Percentiles rank a stretch among this genome's conserved stretches.
These are phyloP conservation scores for Chrysosporium queenslandicum DNA, from an alignment of 2,329 filamentous ascomycete species.

Conservation along the genomic window DNA sequence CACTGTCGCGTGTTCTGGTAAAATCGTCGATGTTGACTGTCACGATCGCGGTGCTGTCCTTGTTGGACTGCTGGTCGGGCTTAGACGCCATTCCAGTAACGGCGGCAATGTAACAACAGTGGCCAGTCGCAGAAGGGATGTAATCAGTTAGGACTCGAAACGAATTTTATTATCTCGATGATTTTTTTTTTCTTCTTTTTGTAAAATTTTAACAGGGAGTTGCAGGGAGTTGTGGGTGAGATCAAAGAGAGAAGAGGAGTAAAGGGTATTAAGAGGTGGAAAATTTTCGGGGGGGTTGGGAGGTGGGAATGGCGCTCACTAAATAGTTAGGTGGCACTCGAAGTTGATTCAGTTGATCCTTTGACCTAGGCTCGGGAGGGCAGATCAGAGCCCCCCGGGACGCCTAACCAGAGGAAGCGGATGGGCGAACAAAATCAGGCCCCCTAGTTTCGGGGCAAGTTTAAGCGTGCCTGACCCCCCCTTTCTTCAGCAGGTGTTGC, in stretches of 20 bases:
- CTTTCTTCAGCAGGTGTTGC: not conserved
- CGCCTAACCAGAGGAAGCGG: not conserved
- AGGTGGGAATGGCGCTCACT: slow-evolving; percentile 8
- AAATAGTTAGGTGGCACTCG: not conserved
- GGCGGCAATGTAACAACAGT: not conserved
- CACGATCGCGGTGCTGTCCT: slow-evolving; percentile 28
- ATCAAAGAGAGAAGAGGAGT: too few species aligned
- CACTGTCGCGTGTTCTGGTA: slow-evolving; percentile 67
- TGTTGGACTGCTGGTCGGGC: slow-evolving; percentile 23
- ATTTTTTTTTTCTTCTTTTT: not conserved
- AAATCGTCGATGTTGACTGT: slow-evolving; percentile 60
- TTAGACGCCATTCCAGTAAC: slow-evolving; percentile 18
- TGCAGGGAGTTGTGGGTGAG: not conserved
- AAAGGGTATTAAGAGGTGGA: not conserved
- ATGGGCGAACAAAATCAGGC: not conserved
- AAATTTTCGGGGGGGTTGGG: slow-evolving; percentile 6
- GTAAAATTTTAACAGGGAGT: not conserved
- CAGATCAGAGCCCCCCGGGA: not conserved
- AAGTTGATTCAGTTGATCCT: slow-evolving; percentile 10
- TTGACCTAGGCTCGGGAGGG: not conserved
- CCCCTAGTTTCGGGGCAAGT: not conserved
- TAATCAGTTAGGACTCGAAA: too few species aligned
- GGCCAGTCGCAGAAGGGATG: not conserved
- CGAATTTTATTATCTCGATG: too few species aligned
- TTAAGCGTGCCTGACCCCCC: slow-evolving; percentile 5